Conservation (phyloP, 345 rosid genomes). For the Eutrema japonicum region DNA sequence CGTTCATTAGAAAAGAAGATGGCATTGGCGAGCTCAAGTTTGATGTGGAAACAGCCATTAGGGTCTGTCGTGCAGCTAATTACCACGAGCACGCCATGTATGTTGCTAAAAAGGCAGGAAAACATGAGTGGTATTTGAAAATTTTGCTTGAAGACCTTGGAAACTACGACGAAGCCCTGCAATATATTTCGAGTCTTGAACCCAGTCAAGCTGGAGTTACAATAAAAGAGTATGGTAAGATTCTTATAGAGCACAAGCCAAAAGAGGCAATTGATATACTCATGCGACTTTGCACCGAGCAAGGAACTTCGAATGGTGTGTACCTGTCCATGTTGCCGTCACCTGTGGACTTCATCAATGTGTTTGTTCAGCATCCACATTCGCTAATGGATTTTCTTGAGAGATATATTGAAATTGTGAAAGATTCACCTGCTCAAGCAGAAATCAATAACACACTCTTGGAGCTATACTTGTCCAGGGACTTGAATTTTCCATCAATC, state of each 20-base stretch:
- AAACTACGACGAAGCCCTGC: slow-evolving; percentile 92
- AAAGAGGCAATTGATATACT: slow-evolving; percentile 86
- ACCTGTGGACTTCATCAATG: slow-evolving; percentile 94
- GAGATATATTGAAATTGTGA: slow-evolving; percentile 74
- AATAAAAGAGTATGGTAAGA: slow-evolving; percentile 94
- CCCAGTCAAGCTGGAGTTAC: slow-evolving; percentile 97
- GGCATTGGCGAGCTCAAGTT: slow-evolving; percentile 90
- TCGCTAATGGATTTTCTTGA: slow-evolving; percentile 92
- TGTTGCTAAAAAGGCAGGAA: slow-evolving; percentile 97
- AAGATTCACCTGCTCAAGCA: slow-evolving; percentile 97
- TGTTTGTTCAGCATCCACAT: slow-evolving; percentile 83
- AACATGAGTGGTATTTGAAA: slow-evolving; percentile 92
- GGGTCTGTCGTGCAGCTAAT: slow-evolving; percentile 98
- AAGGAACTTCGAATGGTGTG: slow-evolving; percentile 63
- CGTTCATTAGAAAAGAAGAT: slow-evolving; percentile 93
- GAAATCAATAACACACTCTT: slow-evolving; percentile 93
- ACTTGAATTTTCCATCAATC: slow-evolving; percentile 82
- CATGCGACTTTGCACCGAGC: slow-evolving; percentile 85
- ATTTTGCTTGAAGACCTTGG: slow-evolving; percentile 96
- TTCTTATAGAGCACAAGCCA: slow-evolving; percentile 91
- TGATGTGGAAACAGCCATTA: slow-evolving; percentile 96
- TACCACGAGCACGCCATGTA: slow-evolving; percentile 99
- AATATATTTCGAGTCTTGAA: slow-evolving; percentile 89
- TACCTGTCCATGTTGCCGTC: slow-evolving; percentile 92
- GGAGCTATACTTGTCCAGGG: slow-evolving; percentile 89